phyloP scores from a whole-genome alignment of 2,329 filamentous ascomycete genomes.

The Microsporum ferrugineum region DNA sequence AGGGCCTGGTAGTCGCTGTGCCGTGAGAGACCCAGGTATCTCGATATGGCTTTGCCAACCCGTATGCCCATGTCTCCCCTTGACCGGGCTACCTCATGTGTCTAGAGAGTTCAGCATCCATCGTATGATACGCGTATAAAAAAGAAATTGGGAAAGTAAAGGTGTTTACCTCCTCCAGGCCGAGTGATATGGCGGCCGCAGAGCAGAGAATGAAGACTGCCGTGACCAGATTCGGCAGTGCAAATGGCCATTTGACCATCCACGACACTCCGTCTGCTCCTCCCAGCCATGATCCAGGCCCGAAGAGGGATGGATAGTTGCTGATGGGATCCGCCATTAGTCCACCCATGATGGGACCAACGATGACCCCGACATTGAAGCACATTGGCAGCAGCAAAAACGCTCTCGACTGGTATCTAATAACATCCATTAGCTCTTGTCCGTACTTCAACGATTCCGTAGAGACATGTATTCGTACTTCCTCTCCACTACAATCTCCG shows the following conservation, averaged over 20 bases:
- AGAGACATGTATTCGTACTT: conserved; percentile 35
- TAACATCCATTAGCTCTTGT: conserved; percentile 14
- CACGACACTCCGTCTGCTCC: conserved; percentile 49
- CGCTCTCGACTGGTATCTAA: conserved; percentile 39
- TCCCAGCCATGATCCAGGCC: conserved; percentile 46
- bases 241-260: conserved; percentile 56
- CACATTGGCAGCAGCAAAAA: conserved; percentile 55
- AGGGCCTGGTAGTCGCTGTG: conserved; percentile 28
- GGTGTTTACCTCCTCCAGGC: conserved; percentile 50
- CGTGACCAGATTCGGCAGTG: conserved; percentile 57
- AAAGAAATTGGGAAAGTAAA: neutral
- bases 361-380: conserved; percentile 54
- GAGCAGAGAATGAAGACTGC: conserved; percentile 48
- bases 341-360: conserved; percentile 52
- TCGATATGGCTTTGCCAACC: conserved; percentile 27
- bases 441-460: neutral
- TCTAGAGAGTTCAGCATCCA: conserved; percentile 16
- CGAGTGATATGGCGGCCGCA: conserved; percentile 47
- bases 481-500: conserved; percentile 60
- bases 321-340: conserved; percentile 54
- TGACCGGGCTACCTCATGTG: conserved; percentile 30
- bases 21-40: conserved; percentile 18
- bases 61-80: conserved; percentile 32
- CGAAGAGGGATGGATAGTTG: conserved; percentile 53
- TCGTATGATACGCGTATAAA: neutral